phyloP scores from a whole-genome alignment of 1,139 yeast genomes.

The Candida tetrigidarum region DNA sequence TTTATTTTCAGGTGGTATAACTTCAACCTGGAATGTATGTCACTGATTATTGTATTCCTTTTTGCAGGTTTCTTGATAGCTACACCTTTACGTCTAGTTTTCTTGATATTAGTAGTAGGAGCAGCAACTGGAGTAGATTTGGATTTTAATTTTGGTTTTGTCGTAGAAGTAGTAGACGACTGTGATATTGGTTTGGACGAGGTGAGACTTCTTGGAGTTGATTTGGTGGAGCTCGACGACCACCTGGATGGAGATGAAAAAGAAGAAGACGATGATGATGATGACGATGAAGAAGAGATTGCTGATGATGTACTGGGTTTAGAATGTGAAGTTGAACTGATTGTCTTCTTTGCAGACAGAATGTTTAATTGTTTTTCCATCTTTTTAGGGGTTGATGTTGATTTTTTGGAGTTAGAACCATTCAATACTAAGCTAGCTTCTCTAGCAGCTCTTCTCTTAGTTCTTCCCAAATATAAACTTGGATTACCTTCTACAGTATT shows the following conservation, averaged over 20 bases:
- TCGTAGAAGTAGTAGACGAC: no score
- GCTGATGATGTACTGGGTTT: no score
- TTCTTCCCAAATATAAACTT: slow-evolving; percentile 11
- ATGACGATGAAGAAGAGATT: no score
- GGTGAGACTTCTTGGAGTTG: no score
- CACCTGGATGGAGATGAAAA: no score
- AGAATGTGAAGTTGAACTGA: no score
- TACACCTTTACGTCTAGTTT: no score
- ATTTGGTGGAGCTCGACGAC: no score
- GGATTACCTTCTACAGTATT: slow-evolving; percentile 18
- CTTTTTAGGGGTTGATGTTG: background rate
- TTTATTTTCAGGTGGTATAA: slow-evolving; percentile 8
- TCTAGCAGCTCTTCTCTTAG: slow-evolving; percentile 13
- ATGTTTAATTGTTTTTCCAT: slow-evolving; percentile 18
- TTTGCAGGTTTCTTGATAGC: background rate
- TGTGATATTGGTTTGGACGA: no score
- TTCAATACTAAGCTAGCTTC: slow-evolving; percentile 7
- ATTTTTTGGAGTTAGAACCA: background rate
- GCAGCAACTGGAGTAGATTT: background rate
- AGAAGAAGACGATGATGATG: no score
- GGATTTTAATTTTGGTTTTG: no score
- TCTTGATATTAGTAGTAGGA: no score
- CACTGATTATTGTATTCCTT: background rate
- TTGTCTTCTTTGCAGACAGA: background rate
- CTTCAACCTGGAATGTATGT: background rate